These are phyloP conservation scores for Zymoseptoria tritici DNA, from an alignment of 2,329 filamentous ascomycete species.

Conservation along the genomic window DNA sequence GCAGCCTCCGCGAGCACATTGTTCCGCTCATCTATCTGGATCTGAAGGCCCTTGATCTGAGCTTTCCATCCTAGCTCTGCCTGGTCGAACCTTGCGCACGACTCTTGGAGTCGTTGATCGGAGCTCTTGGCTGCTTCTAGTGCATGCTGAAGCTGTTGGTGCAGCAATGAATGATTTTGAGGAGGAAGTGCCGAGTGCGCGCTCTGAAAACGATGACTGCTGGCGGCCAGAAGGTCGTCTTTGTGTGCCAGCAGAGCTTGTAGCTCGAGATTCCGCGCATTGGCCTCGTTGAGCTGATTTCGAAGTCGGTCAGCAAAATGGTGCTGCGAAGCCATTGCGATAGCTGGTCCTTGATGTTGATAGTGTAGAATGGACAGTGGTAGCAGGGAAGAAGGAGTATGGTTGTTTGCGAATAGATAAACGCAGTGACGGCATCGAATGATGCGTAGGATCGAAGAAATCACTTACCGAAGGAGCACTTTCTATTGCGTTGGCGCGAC, in stretches of 20 bases:
- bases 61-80: constrained; percentile 4
- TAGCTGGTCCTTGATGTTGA: not conserved
- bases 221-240: constrained; percentile 12
- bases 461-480: not conserved
- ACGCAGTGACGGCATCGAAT: not conserved
- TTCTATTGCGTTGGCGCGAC: not conserved
- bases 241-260: constrained; percentile 15
- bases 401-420: not conserved
- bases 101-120: constrained; percentile 8
- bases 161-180: not conserved
- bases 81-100: constrained; percentile 3
- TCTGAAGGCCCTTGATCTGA: constrained; percentile 5
- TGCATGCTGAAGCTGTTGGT: constrained; percentile 4
- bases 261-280: constrained; percentile 13
- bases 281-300: constrained; percentile 11
- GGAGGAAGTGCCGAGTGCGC: not conserved
- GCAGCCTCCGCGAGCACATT: constrained; percentile 1
- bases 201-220: constrained; percentile 8
- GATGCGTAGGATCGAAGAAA: not conserved
- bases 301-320: constrained; percentile 13
- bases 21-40: constrained; percentile 1
- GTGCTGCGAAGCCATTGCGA: constrained; percentile 12
- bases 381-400: not conserved
- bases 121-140: constrained; percentile 5
- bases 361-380: not conserved